Evolutionary conservation across 495 filamentous ascomycete genomes (phyloP).

Genomic region (Extremus antarcticus): DNA sequence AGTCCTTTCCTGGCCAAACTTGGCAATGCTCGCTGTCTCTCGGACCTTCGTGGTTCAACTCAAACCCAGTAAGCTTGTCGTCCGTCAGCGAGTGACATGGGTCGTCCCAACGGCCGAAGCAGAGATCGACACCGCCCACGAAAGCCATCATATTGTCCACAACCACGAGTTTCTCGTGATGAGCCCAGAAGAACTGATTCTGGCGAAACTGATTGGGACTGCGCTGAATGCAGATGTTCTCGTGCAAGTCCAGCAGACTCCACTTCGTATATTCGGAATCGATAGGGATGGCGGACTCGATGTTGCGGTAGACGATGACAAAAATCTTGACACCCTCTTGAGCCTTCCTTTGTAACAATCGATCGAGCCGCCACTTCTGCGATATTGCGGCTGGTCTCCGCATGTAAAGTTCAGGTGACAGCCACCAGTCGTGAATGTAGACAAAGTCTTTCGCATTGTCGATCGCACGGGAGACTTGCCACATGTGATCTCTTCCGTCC

Average conservation of each 20-base stretch:
- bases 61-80: slow-evolving; percentile 92
- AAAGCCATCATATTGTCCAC: slow-evolving; percentile 96
- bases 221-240: slow-evolving; percentile 89
- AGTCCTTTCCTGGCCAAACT: slow-evolving; percentile 96
- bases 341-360: slow-evolving; percentile 88
- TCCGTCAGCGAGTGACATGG: slow-evolving; percentile 83
- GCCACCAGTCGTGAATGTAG: slow-evolving; percentile 99
- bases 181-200: slow-evolving; percentile 99
- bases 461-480: slow-evolving; percentile 94
- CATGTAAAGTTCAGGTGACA: slow-evolving; percentile 95
- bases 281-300: slow-evolving; percentile 94
- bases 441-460: slow-evolving; percentile 97
- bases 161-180: slow-evolving; percentile 94
- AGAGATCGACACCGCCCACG: slow-evolving; percentile 91
- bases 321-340: slow-evolving; percentile 95
- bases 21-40: slow-evolving; percentile 93
- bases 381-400: slow-evolving; percentile 89
- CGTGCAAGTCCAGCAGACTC: slow-evolving; percentile 88
- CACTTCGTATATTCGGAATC: slow-evolving; percentile 99
- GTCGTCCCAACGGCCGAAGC: slow-evolving; percentile 95
- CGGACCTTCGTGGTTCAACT: slow-evolving; percentile 54
- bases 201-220: slow-evolving; percentile 97
- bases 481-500: slow-evolving; percentile 96
- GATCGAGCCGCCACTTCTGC: slow-evolving; percentile 95
- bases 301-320: slow-evolving; percentile 96